These are phyloP conservation scores for Epichloe scottii DNA, from an alignment of 2,329 filamentous ascomycete genomes.

Conservation along the genomic window DNA sequence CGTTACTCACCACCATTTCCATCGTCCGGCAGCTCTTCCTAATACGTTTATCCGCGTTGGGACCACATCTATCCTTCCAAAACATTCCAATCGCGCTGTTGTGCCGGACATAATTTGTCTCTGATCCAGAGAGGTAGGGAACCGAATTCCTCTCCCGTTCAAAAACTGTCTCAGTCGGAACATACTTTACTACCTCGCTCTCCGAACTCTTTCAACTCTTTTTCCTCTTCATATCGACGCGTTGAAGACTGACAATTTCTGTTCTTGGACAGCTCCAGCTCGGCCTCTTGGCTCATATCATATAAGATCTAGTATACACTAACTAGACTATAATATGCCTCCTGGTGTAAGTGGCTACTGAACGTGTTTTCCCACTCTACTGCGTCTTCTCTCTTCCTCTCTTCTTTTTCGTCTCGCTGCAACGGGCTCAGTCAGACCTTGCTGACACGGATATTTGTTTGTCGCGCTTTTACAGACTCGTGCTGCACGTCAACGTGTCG, in stretches of 20 bases:
- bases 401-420: constrained; percentile 11
- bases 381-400: not conserved
- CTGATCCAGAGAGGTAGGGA: constrained; percentile 24
- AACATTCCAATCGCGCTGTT: constrained; percentile 26
- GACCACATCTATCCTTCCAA: constrained; percentile 16
- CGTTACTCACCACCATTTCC: constrained; percentile 13
- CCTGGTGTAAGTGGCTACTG: constrained; percentile 17
- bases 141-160: constrained; percentile 16
- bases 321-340: constrained; percentile 22
- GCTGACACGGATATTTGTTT: constrained; percentile 7
- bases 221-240: constrained; percentile 8
- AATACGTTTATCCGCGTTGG: constrained; percentile 17
- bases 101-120: constrained; percentile 19
- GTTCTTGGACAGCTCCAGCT: constrained; percentile 6
- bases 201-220: constrained; percentile 3
- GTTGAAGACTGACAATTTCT: constrained; percentile 9
- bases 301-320: constrained; percentile 10
- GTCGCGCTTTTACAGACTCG: constrained; percentile 39
- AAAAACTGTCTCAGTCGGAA: constrained; percentile 18
- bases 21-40: constrained; percentile 14
- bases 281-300: constrained; percentile 8
- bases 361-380: not conserved
- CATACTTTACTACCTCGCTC: constrained; percentile 9
- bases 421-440: not conserved
- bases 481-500: constrained; percentile 60